Conservation (phyloP, 176 grass and related monocot genomes). For the Avena eriantha region DNA sequence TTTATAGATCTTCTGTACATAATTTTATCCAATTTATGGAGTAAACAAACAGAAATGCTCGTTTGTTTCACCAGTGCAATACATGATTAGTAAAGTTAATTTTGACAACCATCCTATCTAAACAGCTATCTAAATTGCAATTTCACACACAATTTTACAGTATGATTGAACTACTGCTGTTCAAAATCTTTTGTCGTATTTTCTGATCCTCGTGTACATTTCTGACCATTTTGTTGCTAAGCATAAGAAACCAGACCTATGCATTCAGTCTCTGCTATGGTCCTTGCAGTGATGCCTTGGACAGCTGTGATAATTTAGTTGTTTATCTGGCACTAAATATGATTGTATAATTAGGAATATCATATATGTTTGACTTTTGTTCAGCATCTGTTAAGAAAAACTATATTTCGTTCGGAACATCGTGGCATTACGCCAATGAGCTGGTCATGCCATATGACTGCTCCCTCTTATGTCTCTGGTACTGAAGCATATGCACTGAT, state of each 20-base stretch:
- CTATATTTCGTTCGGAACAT: neutral
- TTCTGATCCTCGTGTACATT: neutral
- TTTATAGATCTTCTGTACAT: neutral
- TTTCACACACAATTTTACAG: neutral
- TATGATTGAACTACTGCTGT: neutral
- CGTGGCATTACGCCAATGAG: neutral
- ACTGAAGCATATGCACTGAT: conserved; percentile 29
- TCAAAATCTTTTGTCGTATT: neutral
- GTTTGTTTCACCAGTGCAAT: neutral
- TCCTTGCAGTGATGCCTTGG: neutral
- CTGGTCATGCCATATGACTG: neutral
- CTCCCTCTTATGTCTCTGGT: neutral
- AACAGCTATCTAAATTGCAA: neutral
- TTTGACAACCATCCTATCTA: neutral
- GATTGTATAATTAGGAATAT: neutral
- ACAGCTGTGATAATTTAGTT: neutral
- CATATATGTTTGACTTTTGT: neutral
- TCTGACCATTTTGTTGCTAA: neutral
- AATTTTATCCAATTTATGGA: neutral
- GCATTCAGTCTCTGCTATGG: neutral
- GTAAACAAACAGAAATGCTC: neutral
- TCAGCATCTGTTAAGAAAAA: neutral
- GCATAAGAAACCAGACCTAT: neutral
- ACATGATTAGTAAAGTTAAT: neutral
- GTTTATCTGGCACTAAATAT: neutral